These are phyloP conservation scores for Kuraishia ogatae DNA, from an alignment of 805 yeast species.

Conservation along the genomic window DNA sequence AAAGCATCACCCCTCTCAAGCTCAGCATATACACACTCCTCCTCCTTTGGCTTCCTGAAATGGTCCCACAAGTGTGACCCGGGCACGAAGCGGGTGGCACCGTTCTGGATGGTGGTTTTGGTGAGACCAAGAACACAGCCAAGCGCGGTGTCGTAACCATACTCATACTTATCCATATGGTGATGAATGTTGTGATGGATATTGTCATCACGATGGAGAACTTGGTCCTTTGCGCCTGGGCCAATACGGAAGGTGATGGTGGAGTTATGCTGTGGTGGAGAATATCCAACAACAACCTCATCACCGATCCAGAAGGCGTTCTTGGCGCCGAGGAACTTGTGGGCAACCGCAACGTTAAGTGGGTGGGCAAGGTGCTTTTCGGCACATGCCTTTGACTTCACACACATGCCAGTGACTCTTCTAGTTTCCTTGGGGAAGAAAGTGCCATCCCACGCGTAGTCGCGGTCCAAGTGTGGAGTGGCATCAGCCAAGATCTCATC, in stretches of 20 bases:
- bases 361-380: slow-evolving; percentile 10
- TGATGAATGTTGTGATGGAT: slow-evolving; percentile 14
- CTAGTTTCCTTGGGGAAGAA: slow-evolving; percentile 18
- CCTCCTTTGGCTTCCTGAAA: slow-evolving; percentile 14
- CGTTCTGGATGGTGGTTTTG: slow-evolving; percentile 15
- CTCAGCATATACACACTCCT: slow-evolving; percentile 16
- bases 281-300: slow-evolving; percentile 12
- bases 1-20: slow-evolving; percentile 22
- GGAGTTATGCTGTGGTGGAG: slow-evolving; percentile 13
- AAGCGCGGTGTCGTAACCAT: slow-evolving; percentile 14
- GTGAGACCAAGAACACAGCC: slow-evolving; percentile 15
- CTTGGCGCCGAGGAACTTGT: slow-evolving; percentile 12
- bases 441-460: slow-evolving; percentile 15
- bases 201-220: slow-evolving; percentile 17
- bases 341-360: slow-evolving; percentile 11
- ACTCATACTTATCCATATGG: slow-evolving; percentile 9
- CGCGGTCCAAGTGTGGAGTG: slow-evolving; percentile 15
- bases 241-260: slow-evolving; percentile 16
- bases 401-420: slow-evolving; percentile 14
- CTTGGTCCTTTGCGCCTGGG: slow-evolving; percentile 18
- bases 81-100: slow-evolving; percentile 22
- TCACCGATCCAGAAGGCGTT: slow-evolving; percentile 16
- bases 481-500: slow-evolving; percentile 12
- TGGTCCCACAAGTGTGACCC: slow-evolving; percentile 27
- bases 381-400: slow-evolving; percentile 14